Evolutionary conservation across 208 protist genomes (phyloP).

Genomic region (Novymonas esmeraldas): DNA sequence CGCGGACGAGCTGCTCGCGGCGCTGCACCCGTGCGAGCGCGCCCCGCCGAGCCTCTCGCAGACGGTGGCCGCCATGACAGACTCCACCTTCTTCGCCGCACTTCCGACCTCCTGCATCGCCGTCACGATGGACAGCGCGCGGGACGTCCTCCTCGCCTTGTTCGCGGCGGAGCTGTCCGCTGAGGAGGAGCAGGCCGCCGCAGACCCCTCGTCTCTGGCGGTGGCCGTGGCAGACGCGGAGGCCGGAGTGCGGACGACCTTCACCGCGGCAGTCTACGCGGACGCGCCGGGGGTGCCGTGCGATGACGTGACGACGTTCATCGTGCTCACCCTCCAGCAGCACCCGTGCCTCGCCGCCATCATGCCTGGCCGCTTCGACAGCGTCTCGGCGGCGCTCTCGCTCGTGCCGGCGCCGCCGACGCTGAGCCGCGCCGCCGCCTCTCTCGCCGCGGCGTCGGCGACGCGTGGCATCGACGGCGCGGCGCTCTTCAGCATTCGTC

Average conservation of each 20-base stretch:
- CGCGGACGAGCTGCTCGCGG: constrained; percentile 41
- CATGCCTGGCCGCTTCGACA: constrained; percentile 26
- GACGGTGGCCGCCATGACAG: constrained; percentile 6
- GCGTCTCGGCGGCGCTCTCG: background rate
- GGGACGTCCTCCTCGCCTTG: constrained; percentile 23
- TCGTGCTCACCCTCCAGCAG: constrained; percentile 40
- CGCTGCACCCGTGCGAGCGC: constrained; percentile 25
- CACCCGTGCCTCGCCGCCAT: constrained; percentile 33
- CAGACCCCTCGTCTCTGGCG: background rate
- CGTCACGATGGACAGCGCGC: constrained; percentile 36
- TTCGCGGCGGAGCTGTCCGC: constrained; percentile 22
- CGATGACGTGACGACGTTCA: constrained; percentile 50
- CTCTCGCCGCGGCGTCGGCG: background rate
- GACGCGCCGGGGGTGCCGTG: constrained; percentile 29
- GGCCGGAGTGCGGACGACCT: constrained; percentile 26
- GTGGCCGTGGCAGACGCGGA: constrained; percentile 6
- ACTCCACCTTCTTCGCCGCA: constrained; percentile 10
- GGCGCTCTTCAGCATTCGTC: constrained; percentile 33
- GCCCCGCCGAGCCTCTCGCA: background rate
- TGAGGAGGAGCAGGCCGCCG: constrained; percentile 12
- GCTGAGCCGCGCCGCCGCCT: background rate
- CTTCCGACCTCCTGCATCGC: constrained; percentile 9
- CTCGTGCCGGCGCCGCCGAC: background rate
- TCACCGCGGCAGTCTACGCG: constrained; percentile 23
- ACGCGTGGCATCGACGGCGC: constrained; percentile 1